A percentile compares a stretch with the other conserved stretches of the same genome.
phyloP scores from a whole-genome alignment of 2,329 filamentous ascomycete species.

The Trichoderma sp. region DNA sequence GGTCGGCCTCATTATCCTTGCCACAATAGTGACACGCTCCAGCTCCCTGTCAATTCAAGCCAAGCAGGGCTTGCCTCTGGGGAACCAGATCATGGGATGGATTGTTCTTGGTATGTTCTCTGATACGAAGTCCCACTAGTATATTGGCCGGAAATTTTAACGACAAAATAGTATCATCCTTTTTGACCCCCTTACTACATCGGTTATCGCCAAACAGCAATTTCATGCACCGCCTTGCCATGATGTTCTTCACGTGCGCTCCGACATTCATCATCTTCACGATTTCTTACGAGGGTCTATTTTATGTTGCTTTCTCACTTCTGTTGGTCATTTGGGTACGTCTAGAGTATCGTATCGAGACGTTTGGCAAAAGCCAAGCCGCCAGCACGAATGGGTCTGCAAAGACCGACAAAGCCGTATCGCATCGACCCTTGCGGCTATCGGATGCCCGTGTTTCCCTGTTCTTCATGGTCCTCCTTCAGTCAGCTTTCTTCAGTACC shows the following conservation, averaged over 20 bases:
- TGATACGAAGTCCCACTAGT: constrained; percentile 13
- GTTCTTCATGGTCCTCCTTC: constrained; percentile 92
- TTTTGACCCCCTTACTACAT: constrained; percentile 79
- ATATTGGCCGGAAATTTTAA: constrained; percentile 6
- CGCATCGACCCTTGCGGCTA: constrained; percentile 67
- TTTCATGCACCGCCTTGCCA: constrained; percentile 84
- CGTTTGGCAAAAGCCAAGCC: constrained; percentile 19
- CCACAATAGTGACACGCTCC: constrained; percentile 82
- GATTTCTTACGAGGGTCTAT: constrained; percentile 95
- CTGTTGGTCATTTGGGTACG: constrained; percentile 85
- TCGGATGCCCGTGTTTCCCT: constrained; percentile 85
- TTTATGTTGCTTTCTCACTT: constrained; percentile 86
- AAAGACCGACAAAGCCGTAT: constrained; percentile 23
- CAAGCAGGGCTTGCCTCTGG: constrained; percentile 77
- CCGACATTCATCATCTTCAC: constrained; percentile 94
- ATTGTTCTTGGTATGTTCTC: constrained; percentile 64
- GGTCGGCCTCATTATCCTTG: constrained; percentile 74
- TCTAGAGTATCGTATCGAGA: constrained; percentile 73
- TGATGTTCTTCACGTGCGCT: constrained; percentile 89
- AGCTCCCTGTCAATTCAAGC: constrained; percentile 83
- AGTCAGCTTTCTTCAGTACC: constrained; percentile 95
- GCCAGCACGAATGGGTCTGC: not conserved
- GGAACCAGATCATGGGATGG: constrained; percentile 88
- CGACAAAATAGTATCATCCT: constrained; percentile 60
- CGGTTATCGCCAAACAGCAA: constrained; percentile 76